Evolutionary conservation across 345 rosid species (phyloP).

Genomic region (Eutrema japonicum): DNA sequence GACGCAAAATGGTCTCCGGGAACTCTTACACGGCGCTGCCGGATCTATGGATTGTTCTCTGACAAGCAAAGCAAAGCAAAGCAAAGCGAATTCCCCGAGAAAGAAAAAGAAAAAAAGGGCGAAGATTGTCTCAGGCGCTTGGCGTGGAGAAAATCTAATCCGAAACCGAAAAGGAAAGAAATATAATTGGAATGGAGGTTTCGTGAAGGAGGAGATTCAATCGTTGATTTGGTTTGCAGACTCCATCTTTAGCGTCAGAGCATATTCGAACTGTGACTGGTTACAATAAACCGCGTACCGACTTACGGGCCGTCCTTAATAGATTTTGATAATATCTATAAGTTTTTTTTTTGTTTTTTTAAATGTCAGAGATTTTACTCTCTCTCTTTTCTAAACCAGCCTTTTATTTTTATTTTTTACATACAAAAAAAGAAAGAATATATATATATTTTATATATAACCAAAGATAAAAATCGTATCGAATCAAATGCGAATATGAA

Average conservation of each 20-base stretch:
- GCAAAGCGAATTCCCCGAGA: constrained; percentile 17
- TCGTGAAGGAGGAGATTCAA: constrained; percentile 33
- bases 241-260: constrained; percentile 35
- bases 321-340: not conserved
- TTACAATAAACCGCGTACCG: constrained; percentile 40
- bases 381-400: not conserved
- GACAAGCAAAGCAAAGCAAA: constrained; percentile 11
- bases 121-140: constrained; percentile 20
- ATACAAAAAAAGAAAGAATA: too few species aligned
- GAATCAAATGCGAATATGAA: too few species aligned
- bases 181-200: constrained; percentile 5
- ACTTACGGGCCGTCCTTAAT: constrained; percentile 17
- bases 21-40: constrained; percentile 7
- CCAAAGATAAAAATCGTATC: too few species aligned
- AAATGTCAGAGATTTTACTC: not conserved
- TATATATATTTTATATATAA: too few species aligned
- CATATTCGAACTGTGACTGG: constrained; percentile 17
- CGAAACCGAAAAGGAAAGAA: constrained; percentile 19
- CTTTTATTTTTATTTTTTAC: too few species aligned
- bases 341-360: not conserved
- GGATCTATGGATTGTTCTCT: constrained; percentile 26
- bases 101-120: constrained; percentile 5
- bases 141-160: constrained; percentile 25
- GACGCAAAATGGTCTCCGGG: constrained; percentile 53
- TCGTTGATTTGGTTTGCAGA: constrained; percentile 37